phyloP scores from a whole-genome alignment of 306 rosid genomes.

The Leucaena leucocephala region DNA sequence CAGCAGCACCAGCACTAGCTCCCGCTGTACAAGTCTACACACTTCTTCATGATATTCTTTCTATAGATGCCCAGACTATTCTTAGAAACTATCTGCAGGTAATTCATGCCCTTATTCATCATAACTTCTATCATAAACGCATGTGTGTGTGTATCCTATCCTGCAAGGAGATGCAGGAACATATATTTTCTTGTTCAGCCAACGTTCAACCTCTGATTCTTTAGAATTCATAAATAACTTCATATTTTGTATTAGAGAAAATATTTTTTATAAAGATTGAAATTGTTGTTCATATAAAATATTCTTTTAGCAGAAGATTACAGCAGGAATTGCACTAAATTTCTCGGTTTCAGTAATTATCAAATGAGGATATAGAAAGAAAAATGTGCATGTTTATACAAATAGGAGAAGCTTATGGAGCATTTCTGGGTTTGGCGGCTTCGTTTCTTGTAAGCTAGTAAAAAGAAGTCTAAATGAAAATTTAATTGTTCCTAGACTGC shows the following conservation, averaged over 20 bases:
- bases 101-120: slow-evolving; percentile 2
- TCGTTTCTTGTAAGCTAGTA: slow-evolving; percentile 3
- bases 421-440: background rate
- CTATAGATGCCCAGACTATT: slow-evolving; percentile 77
- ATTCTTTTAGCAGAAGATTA: background rate
- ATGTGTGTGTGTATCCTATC: background rate
- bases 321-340: background rate
- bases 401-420: background rate
- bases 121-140: background rate
- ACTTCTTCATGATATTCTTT: slow-evolving; percentile 86
- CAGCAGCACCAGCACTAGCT: slow-evolving; percentile 87
- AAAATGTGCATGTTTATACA: background rate
- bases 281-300: slow-evolving; percentile 9
- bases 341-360: background rate
- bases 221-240: slow-evolving; percentile 1
- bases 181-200: background rate
- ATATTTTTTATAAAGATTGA: background rate
- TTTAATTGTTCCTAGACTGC: slow-evolving; percentile 61
- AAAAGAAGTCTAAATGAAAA: slow-evolving; percentile 34
- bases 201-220: slow-evolving; percentile 6
- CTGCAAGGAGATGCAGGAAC: background rate
- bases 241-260: background rate
- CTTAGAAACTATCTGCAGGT: slow-evolving; percentile 87
- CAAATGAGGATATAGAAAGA: background rate
- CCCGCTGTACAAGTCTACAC: slow-evolving; percentile 84